Conservation (phyloP, 1,284 basidiomycete species). For the Tylopilus sp. region DNA sequence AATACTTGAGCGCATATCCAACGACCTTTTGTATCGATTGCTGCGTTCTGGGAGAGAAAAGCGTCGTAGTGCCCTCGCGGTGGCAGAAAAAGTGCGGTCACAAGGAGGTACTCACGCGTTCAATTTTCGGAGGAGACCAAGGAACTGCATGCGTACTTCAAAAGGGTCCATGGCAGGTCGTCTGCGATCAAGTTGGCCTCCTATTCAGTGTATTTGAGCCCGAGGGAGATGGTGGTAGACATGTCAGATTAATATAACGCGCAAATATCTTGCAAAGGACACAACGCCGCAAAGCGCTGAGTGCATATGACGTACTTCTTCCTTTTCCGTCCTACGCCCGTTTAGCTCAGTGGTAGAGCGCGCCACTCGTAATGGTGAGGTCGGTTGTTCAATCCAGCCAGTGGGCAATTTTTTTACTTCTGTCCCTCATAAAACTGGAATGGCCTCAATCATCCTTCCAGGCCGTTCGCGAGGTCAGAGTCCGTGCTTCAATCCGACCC, state of each 20-base stretch:
- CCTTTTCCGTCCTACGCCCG: conserved; percentile 28
- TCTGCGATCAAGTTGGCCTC: background rate
- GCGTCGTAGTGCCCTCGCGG: too few species aligned
- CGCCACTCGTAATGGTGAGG: conserved; percentile 57
- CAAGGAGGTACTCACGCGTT: conserved; percentile 62
- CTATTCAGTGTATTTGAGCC: too few species aligned
- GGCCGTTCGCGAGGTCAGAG: too few species aligned
- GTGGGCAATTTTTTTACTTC: conserved; percentile 28
- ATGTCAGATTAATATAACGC: too few species aligned
- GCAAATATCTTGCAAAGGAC: too few species aligned
- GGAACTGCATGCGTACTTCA: conserved; percentile 87
- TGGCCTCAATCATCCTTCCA: too few species aligned
- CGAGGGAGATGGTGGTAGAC: too few species aligned
- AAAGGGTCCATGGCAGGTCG: conserved; percentile 69
- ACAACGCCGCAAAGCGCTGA: too few species aligned
- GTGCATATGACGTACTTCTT: too few species aligned
- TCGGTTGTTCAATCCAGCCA: conserved; percentile 56
- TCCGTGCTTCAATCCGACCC: too few species aligned
- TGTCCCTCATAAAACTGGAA: too few species aligned
- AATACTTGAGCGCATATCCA: conserved; percentile 82
- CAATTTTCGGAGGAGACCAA: conserved; percentile 66
- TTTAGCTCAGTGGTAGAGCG: conserved; percentile 61
- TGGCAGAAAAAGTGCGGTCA: background rate
- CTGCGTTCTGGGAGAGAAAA: conserved; percentile 64
- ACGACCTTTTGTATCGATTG: conserved; percentile 90